Evolutionary conservation across 305 asterid species (phyloP).

Genomic region (Fraxinus albicans): DNA sequence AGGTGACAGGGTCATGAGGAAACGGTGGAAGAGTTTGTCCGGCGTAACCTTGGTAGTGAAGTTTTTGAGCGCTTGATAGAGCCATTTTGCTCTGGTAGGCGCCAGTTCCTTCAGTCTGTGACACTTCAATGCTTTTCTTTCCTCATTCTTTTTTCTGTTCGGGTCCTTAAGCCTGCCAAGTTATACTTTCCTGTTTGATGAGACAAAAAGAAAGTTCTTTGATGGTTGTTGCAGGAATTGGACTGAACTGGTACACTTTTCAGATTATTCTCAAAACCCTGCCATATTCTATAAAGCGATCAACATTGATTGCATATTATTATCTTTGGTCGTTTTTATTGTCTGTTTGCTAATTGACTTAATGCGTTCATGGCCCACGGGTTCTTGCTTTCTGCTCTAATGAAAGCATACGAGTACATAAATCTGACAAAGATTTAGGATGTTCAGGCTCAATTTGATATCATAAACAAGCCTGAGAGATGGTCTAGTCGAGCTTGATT

Average conservation of each 20-base stretch:
- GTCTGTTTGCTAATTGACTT: not conserved
- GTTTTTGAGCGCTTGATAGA: slow-evolving; percentile 96
- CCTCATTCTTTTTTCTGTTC: not conserved
- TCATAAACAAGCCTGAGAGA: not conserved
- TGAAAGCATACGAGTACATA: not conserved
- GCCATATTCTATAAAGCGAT: not conserved
- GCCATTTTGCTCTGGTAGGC: slow-evolving; percentile 94
- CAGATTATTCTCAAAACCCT: not conserved
- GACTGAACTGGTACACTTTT: not conserved
- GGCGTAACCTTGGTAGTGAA: slow-evolving; percentile 88
- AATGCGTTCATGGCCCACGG: not conserved
- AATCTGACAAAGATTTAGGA: not conserved
- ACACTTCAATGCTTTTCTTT: not conserved
- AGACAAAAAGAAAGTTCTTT: not conserved
- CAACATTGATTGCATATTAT: not conserved
- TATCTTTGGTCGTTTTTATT: not conserved
- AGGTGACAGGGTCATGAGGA: slow-evolving; percentile 91
- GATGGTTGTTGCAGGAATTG: not conserved
- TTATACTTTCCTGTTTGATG: not conserved
- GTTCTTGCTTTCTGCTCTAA: not conserved
- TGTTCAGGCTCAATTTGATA: not conserved
- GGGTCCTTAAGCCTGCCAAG: not conserved
- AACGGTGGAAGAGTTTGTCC: slow-evolving; percentile 91
- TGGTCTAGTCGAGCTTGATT: not conserved
- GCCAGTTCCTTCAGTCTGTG: not conserved